Evolutionary conservation across 345 rosid species (phyloP).

Genomic region (Syzygium aromaticum): DNA sequence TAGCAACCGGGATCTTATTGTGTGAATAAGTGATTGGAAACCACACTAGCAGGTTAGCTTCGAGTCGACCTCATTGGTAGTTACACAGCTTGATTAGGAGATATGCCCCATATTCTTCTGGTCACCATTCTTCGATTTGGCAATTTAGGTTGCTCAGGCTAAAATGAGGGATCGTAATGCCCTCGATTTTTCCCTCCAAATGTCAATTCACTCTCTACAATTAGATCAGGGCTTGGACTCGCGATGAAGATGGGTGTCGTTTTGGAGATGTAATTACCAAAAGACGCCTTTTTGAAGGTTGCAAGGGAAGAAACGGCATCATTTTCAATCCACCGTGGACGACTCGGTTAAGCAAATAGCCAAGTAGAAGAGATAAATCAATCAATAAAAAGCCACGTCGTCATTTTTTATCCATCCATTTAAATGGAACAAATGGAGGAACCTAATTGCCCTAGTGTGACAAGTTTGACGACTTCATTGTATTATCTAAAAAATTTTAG

Average conservation of each 20-base stretch:
- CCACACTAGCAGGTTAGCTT: too few species aligned
- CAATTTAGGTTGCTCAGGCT: background rate
- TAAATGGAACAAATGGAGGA: background rate
- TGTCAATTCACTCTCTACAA: background rate
- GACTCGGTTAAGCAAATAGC: background rate
- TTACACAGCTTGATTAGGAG: background rate
- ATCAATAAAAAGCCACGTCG: background rate
- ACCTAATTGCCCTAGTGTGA: background rate
- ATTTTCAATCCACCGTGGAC: background rate
- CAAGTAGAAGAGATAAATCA: background rate
- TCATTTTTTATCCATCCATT: background rate
- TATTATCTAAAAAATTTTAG: too few species aligned
- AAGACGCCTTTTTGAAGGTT: background rate
- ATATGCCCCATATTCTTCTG: fast-evolving
- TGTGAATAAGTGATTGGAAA: background rate
- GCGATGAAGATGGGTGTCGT: too few species aligned
- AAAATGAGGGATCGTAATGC: background rate
- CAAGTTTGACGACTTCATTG: background rate
- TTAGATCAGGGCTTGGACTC: background rate
- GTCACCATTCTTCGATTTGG: background rate
- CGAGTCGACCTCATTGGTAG: fast-evolving
- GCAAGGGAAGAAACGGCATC: background rate
- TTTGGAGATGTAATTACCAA: background rate
- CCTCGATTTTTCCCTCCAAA: background rate
- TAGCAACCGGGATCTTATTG: background rate